Evolutionary conservation across 495 filamentous ascomycete species (phyloP), one percentile per base, ranked within the genome.

Genomic region (Letharia lupina): DNA sequence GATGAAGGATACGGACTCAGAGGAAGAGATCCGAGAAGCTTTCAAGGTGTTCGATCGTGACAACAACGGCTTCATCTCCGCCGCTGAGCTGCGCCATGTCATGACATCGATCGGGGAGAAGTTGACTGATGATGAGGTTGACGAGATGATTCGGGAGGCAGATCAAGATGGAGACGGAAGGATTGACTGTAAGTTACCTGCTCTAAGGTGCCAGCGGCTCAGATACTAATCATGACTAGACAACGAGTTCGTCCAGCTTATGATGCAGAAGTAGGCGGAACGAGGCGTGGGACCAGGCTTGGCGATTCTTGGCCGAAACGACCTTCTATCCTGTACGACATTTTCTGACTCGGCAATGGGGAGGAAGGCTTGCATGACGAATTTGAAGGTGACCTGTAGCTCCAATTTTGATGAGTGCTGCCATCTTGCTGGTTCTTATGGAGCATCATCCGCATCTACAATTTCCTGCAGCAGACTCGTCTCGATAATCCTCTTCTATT

Each of bases 41-140:
- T 90, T 91, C 80, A 86, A 98, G 86, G 94, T 98, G 62, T 98
- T 98, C 76, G 94, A 98, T 74, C 91, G 94, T 72, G 95, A 98
- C 76, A 98, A 98, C 84, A 98, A 98, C 78, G 94, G 94, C 62
- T 98, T 96, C 81, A 98, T 98, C 80, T 96, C 92, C 20, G 93
- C 95, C 69, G 93, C 93, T 42, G 94, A 98, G 78, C 84, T 98
- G 71, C 92, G 94, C 74, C 94, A 98, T 73, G 94, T 98, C 77
- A 98, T 98, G 94, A 98, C 94, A 61, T 96, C 92, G 61, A 98
- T 98, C 73, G 94, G 94, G 65, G 94, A 98, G 87, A 98, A 97
- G 83, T 84, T 98, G 77, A 98, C 95, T 63, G 95, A 98, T 75
- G 94, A 98, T 73, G 95, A 98, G 82, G 94, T 98, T 64, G 95